Base-by-base conservation (phyloP, 768 basidiomycete species). In the Cystobasidium onofrii region DNA sequence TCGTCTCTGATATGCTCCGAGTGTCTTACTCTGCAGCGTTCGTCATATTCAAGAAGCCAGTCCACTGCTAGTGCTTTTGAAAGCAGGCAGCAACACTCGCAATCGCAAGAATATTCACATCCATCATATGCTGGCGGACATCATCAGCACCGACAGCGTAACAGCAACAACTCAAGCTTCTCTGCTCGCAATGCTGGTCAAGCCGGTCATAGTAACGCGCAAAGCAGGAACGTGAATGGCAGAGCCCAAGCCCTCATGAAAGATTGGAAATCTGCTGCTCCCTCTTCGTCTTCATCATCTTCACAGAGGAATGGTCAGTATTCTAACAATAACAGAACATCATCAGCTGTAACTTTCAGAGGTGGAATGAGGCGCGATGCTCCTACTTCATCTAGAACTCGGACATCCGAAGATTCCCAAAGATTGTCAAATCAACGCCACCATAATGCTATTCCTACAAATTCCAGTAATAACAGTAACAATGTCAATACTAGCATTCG, bases 231-330 rank as follows among this genome's bases (percentile, higher is more conserved):
- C 25, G n/a, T n/a, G n/a, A 60, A n/a, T 29, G 18, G 7, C 18
- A 6, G 29, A 23, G 6, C 57, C 17, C 33, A 60, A 60, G 27
- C 57, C 10, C 33, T 60, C 29, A 25, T 27, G 27, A 60, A 60
- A 60, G 57, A 60, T 60, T 60, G 57, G 57, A 60, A 34, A 60
- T 27, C 57, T 60, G 57, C 33, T 23, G 27, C 57, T 12, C 57
- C 57, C 31, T 25, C 57, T 27, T 60, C 57, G 33, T 23, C 57
- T 60, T 4, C 57, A 29, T 13, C 9, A 13, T 6, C 25, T 60
- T 29, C 17, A 13, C 57, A 27, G 6, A 60, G 25, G 12, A 60
- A 27, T n/a, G n/a, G n/a, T n/a, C 27, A 60, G 57, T 4, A 60
- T 60, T 12, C 6, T 1, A 34, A 60, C 57, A 60, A 20, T 29